Base-by-base conservation (phyloP, 257 asterid species). In the Agastache rugosa region DNA sequence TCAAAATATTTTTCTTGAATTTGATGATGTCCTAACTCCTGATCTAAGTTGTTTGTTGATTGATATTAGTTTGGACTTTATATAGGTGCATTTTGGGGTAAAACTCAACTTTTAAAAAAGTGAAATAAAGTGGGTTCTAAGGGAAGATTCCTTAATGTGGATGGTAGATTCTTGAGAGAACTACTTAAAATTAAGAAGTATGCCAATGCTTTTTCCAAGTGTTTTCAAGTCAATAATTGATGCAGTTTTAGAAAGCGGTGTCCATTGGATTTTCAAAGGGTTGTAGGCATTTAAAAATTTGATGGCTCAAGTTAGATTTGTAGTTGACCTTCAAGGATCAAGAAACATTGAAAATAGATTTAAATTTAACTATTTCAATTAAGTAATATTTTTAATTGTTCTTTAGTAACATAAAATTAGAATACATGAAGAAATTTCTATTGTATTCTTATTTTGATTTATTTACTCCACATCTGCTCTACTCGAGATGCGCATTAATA, bases 71-170 rank as follows among this genome's bases (percentile, higher is more conserved):
- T 31, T 31, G 37, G 37, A 31, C 7, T 31, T 31, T 72, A 47
- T 47, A 72, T 71, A 71, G 76, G 59, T 51, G 35, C 50, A 44
- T 14, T 73, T 10, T 6, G 51, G 41, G 3, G 17, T 4, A 19
- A 41, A 34, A 8, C 15, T 55, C 31, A 25, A 19, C 14, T 5
- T 31, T 37, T 35, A 17, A 34, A 73, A 63, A n/a, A 50, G 56
- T 65, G 23, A 20, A 20, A 27, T 11, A 78, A 73, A 41, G 78
- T 67, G 47, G 61, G 47, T 10, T 19, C 19, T 8, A 6, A 64
- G 73, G 73, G 79, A 74, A 61, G 60, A 74, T 79, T 74, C 83
- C 60, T 22, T 29, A 5, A 51, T 22, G 60, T 74, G 62, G 63
- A 50, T 74, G 74, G 72, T 37, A 80, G 75, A 80, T 80, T 47